Percentiles rank a stretch among this genome's conserved stretches.
Conservation (phyloP, 2,329 filamentous ascomycete species). For the Fusarium sterilihyphosum region DNA sequence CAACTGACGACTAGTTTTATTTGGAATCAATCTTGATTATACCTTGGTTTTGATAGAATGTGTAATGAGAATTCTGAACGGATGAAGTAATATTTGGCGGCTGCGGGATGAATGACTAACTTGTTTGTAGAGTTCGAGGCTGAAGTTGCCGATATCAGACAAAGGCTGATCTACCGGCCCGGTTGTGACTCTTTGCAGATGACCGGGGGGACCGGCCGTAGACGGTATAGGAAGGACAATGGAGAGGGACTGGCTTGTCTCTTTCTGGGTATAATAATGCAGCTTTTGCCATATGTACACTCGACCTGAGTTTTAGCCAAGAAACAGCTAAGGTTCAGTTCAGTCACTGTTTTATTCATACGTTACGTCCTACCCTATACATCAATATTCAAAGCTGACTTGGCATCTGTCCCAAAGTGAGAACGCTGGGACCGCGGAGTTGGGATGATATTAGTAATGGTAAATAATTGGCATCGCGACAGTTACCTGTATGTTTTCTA, state of each 20-base stretch:
- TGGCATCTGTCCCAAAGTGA: background rate
- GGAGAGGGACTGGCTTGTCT: slow-evolving; percentile 2
- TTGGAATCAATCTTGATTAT: background rate
- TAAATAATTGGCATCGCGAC: background rate
- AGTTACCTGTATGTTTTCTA: background rate
- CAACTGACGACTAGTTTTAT: background rate
- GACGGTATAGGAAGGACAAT: slow-evolving; percentile 15
- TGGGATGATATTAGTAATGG: background rate
- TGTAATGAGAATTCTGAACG: background rate
- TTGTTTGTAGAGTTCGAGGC: background rate
- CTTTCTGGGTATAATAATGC: background rate
- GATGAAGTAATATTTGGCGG: background rate
- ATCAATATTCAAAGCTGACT: background rate
- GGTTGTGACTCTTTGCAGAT: slow-evolving; percentile 12
- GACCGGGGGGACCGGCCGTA: slow-evolving; percentile 5
- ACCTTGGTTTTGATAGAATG: background rate
- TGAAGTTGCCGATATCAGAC: background rate
- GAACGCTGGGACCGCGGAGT: background rate
- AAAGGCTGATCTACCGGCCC: slow-evolving; percentile 9
- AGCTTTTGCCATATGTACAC: background rate
- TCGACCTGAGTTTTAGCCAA: background rate
- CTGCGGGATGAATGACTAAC: background rate
- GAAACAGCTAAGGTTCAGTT: background rate
- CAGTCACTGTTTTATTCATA: too few species aligned
- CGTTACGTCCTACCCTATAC: background rate